Conservation (phyloP, 768 basidiomycete genomes). For the Punctularia strigosozonata region DNA sequence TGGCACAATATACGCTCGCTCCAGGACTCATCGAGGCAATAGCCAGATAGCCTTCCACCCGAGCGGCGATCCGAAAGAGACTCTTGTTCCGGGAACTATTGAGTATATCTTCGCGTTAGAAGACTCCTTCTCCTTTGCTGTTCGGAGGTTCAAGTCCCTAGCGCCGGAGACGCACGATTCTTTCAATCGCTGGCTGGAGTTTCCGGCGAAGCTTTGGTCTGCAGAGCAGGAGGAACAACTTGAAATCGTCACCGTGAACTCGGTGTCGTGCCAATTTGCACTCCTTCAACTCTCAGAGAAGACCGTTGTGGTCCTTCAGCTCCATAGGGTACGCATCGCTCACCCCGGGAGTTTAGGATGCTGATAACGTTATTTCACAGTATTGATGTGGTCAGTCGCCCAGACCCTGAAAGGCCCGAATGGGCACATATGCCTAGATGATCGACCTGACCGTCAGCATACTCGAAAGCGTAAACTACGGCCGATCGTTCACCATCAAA, state of each 20-base stretch:
- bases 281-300: neutral
- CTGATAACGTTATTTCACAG: no score
- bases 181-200: constrained; percentile 1
- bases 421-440: no score
- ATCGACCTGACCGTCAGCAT: no score
- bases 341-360: neutral
- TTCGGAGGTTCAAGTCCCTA: constrained; percentile 2
- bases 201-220: neutral
- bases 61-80: no score
- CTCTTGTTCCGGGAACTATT: no score
- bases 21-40: no score
- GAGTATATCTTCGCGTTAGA: constrained; percentile 3
- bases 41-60: no score
- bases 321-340: constrained; percentile 2
- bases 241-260: neutral
- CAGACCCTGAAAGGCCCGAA: no score
- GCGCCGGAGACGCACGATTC: neutral
- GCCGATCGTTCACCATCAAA: no score
- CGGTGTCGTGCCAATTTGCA: constrained; percentile 2
- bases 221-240: neutral
- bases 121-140: neutral
- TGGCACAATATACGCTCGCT: no score
- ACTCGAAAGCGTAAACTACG: no score
- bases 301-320: constrained; percentile 1
- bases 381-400: no score